Evolutionary conservation across 2,329 filamentous ascomycete species (phyloP).

Genomic region (Spiromastix sp.): DNA sequence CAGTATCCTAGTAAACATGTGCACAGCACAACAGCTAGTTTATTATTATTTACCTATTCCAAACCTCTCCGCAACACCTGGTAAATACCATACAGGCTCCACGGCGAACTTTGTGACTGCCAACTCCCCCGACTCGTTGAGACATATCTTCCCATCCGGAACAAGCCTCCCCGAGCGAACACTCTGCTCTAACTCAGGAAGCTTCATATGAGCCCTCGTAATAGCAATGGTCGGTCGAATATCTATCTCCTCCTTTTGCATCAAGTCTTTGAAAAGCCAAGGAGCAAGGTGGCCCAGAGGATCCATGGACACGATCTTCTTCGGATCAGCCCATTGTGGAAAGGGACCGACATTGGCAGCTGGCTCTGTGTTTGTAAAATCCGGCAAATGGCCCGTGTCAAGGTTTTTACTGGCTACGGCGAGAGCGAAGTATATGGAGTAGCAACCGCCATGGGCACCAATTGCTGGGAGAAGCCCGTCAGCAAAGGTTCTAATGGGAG

Average conservation of each 20-base stretch:
- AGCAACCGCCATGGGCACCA: conserved; percentile 75
- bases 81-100: conserved; percentile 84
- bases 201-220: conserved; percentile 87
- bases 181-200: conserved; percentile 88
- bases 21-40: neutral
- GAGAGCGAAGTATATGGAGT: conserved; percentile 90
- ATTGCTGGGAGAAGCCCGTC: conserved; percentile 36
- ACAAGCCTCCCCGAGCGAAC: conserved; percentile 66
- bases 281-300: conserved; percentile 81
- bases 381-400: conserved; percentile 66
- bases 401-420: conserved; percentile 88
- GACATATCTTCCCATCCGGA: conserved; percentile 77
- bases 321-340: conserved; percentile 75
- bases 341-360: conserved; percentile 84
- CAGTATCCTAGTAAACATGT: neutral
- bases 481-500: neutral
- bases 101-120: conserved; percentile 95
- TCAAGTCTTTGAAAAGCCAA: conserved; percentile 70
- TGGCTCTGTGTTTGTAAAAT: conserved; percentile 80
- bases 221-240: conserved; percentile 85
- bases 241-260: conserved; percentile 66
- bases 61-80: conserved; percentile 83
- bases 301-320: conserved; percentile 97
- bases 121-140: conserved; percentile 77
- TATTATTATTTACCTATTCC: conserved; percentile 55